phyloP scores from a whole-genome alignment of 148 eudicot species.

The Bassia scoparia region DNA sequence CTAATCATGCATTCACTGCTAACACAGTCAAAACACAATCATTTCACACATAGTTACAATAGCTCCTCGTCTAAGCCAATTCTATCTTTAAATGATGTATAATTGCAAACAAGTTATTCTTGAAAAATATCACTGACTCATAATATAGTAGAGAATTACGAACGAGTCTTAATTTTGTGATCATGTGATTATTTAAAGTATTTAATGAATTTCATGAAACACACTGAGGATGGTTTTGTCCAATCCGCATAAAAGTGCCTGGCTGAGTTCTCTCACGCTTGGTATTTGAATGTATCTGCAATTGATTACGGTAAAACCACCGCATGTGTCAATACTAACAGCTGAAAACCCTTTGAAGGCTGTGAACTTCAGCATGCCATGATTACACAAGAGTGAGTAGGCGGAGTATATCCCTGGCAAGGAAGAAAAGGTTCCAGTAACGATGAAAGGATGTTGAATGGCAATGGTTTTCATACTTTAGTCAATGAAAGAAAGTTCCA shows the following conservation, averaged over 20 bases:
- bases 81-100: too few relatives aligned
- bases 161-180: too few relatives aligned
- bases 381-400: conserved; percentile 99
- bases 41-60: too few relatives aligned
- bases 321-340: conserved; percentile 95
- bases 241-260: conserved; percentile 88
- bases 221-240: conserved; percentile 94
- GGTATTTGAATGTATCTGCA: conserved; percentile 96
- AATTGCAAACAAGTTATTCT: too few relatives aligned
- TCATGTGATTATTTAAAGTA: too few relatives aligned
- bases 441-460: too few relatives aligned
- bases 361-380: conserved; percentile 91
- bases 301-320: conserved; percentile 97
- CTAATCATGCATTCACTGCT: too few relatives aligned
- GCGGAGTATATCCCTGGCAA: conserved; percentile 84
- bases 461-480: not conserved
- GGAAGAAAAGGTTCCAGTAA: too few relatives aligned
- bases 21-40: too few relatives aligned
- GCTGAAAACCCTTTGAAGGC: conserved; percentile 87
- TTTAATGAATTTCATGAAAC: conserved; percentile 9
- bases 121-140: too few relatives aligned
- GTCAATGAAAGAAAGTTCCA: not conserved
- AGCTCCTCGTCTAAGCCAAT: too few relatives aligned
- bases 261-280: conserved; percentile 94
- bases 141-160: too few relatives aligned